These are phyloP conservation scores for Cinnamomum chago DNA, from an alignment of 164 flowering plant species.

Conservation along the genomic window DNA sequence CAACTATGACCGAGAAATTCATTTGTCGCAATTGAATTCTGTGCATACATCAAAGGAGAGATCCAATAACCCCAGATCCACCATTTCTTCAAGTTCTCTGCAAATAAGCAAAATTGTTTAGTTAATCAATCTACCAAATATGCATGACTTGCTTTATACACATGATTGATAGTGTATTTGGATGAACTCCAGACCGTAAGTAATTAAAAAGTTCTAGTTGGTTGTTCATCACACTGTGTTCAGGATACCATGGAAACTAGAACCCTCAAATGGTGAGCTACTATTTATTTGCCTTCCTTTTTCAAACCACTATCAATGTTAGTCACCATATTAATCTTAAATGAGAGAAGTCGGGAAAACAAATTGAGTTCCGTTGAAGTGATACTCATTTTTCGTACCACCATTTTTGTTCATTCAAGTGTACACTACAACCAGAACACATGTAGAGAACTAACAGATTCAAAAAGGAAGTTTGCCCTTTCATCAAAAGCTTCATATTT, in stretches of 20 bases:
- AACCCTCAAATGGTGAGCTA: too few relatives aligned
- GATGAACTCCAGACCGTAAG: not conserved
- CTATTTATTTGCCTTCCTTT: too few relatives aligned
- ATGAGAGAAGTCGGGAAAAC: too few relatives aligned
- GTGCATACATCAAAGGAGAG: constrained; percentile 14
- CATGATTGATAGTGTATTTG: not conserved
- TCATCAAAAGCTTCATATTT: not conserved
- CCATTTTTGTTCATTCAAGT: not conserved
- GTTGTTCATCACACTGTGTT: too few relatives aligned
- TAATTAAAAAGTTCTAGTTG: too few relatives aligned
- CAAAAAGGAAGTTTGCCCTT: not conserved
- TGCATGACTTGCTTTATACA: too few relatives aligned
- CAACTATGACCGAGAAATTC: constrained; percentile 16
- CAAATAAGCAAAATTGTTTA: not conserved
- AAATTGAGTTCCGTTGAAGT: too few relatives aligned
- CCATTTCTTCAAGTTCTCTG: constrained; percentile 11
- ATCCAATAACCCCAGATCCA: constrained; percentile 16
- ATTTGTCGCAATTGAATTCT: constrained; percentile 10
- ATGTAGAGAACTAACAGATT: not conserved
- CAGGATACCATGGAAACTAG: too few relatives aligned
- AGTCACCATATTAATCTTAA: too few relatives aligned
- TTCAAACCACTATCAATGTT: too few relatives aligned
- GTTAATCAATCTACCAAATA: not conserved
- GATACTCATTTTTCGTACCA: too few relatives aligned
- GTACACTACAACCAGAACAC: not conserved